phyloP scores from a whole-genome alignment of 169 alveolate species.

The Plasmodium gonderi region DNA sequence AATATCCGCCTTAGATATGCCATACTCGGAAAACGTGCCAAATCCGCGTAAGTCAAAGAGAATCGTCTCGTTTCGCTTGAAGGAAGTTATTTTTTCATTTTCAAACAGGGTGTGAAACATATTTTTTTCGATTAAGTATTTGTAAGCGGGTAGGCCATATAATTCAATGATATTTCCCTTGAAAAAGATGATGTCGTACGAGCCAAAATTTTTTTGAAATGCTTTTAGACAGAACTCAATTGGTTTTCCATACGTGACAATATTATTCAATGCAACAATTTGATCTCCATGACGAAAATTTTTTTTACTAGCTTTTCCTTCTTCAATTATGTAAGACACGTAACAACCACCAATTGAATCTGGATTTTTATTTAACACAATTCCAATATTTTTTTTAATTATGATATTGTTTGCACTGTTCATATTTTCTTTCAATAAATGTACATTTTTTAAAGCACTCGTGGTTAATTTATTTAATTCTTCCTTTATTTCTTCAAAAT shows the following conservation, averaged over 20 bases:
- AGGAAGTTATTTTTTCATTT: slow-evolving; percentile 57
- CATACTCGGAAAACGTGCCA: slow-evolving; percentile 73
- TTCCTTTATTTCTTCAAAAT: slow-evolving; percentile 34
- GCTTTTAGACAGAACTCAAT: slow-evolving; percentile 55
- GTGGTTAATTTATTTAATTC: slow-evolving; percentile 33
- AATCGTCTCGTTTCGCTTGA: slow-evolving; percentile 46
- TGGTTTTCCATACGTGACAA: slow-evolving; percentile 67
- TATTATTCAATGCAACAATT: slow-evolving; percentile 65
- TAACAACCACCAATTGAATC: slow-evolving; percentile 70
- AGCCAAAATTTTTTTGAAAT: slow-evolving; percentile 66
- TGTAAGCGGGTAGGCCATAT: slow-evolving; percentile 63
- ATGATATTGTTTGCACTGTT: slow-evolving; percentile 13
- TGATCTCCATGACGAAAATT: slow-evolving; percentile 73
- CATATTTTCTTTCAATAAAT: slow-evolving; percentile 57
- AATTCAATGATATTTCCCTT: slow-evolving; percentile 70
- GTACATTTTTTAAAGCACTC: slow-evolving; percentile 50
- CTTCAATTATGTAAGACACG: slow-evolving; percentile 67
- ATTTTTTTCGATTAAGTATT: slow-evolving; percentile 35
- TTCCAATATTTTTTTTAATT: slow-evolving; percentile 64
- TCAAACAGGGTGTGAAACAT: slow-evolving; percentile 62
- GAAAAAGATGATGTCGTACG: slow-evolving; percentile 69
- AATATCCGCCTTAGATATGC: slow-evolving; percentile 27
- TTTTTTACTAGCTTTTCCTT: slow-evolving; percentile 72
- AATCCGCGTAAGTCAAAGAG: slow-evolving; percentile 67
- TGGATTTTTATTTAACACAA: slow-evolving; percentile 65